Base-by-base conservation (phyloP, 2,329 filamentous ascomycete species). In the Endothia cerciana region DNA sequence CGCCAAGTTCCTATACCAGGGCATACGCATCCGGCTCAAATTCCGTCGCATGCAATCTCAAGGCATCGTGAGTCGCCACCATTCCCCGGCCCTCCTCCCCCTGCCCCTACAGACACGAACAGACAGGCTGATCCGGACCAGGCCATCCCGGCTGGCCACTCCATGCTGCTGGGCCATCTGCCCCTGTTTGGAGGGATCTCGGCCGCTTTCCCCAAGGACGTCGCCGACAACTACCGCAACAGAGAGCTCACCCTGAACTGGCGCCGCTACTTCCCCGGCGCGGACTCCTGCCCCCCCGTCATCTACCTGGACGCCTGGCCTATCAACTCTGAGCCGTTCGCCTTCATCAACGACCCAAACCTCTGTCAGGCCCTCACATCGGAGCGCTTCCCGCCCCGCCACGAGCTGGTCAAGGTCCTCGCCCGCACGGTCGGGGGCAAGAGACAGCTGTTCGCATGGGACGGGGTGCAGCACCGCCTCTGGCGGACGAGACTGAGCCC, bases 271-370 rank as follows among this genome's bases (percentile, higher is more conserved):
- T 72, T 72, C 47, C 70, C 70, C 1, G 43, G 8, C 0, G 51
- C 15, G 10, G 33, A 58, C 2, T 17, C 38, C 11, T 68, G 64
- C 5, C 71, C 71, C 0, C 65, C 68, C 0, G 49, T 73, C 4
- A 49, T 69, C 13, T 73, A 72, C 41, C 57, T 73, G 2, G 71
- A 73, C 55, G 60, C 72, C 5, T 72, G 71, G 70, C 71, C 70
- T 0, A 53, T 71, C 4, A 36, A 65, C 2, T 60, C 70, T 4
- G 43, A 70, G 30, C 65, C 70, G 0, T 7, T 73, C 7, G 65
- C 69, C 19, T 30, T 51, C 1, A 45, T 63, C 0, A 56, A 30
- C 2, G 47, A 55, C 22, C 66, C 71, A 1, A 60, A 60, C 4
- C 15, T 65, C 4, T 69, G 67, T 17, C 59, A 62, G 43, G 43